Base-by-base conservation (phyloP, 2,329 filamentous ascomycete genomes). In the Capronia coronata region DNA sequence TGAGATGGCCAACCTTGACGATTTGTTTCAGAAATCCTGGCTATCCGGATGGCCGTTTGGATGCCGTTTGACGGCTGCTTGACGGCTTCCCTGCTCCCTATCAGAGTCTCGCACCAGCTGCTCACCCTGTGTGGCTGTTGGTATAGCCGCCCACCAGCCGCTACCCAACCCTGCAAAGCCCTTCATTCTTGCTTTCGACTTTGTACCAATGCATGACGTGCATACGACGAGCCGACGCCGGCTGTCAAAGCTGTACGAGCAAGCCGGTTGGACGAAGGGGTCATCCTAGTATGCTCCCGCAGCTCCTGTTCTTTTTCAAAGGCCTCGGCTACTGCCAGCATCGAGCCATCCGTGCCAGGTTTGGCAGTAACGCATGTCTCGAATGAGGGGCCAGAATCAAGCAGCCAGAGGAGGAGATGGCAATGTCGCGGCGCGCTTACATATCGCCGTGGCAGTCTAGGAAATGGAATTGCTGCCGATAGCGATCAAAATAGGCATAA, bases 71-170 rank as follows among this genome's bases (percentile, higher is more conserved):
- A 37, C 34, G 29, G 29, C 34, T 8, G 14, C 34, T 37, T 37
- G 34, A 37, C 14, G 11, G 34, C 34, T 37, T 13, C 14, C 14
- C 14, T 37, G 14, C 34, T 18, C 44, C 52, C 49, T 48, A 48
- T 52, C 52, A 45, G 42, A 39, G 46, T 22, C 14, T 32, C 21
- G 35, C 21, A 47, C 37, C 46, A 37, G 19, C 43, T 44, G 30
- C 47, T 37, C 43, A 44, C 21, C 22, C 40, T 52, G 29, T 38
- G 25, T 56, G 46, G 53, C 35, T 37, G 42, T 46, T 51, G 7
- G 43, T 43, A 40, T 54, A 49, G 51, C 51, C 54, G 54, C 54
- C 51, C 37, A 32, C 35, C 48, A 49, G 39, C 48, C 51, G 45
- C 51, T 27, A 22, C 37, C 37, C 40, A 44, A 34, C 51, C 47